Base-by-base conservation (phyloP, 768 basidiomycete genomes). In the Mycena chlorophos region DNA sequence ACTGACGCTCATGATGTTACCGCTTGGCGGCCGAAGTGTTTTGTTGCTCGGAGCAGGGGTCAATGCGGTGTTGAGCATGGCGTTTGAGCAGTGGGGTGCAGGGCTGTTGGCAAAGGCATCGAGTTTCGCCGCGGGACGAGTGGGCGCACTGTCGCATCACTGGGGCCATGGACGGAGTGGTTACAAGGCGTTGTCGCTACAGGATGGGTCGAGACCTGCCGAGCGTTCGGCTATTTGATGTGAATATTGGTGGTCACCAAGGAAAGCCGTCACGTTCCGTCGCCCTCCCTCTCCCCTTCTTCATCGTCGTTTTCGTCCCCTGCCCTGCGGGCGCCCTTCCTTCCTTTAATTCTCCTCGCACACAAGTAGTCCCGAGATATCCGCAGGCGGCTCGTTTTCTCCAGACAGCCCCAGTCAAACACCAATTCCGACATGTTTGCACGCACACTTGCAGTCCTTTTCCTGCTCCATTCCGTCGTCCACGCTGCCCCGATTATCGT, bases 61-160 rank as follows among this genome's bases (percentile, higher is more conserved):
- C 49, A 98, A 98, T 73, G 80, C 92, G 20, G 75, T 74, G 4
- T 63, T 84, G 20, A 93, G 89, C 10, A 73, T 89, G 67, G 78
- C 72, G 0, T 96, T 87, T 63, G 97, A 99, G 69, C 78, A 79
- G 50, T 93, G 87, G 86, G 83, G 81, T 3, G 75, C 84, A n/a
- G 78, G 75, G 50, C 67, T 71, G 17, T 77, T 91, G 27, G 82
- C 87, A 10, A 71, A 67, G n/a, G n/a, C n/a, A n/a, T n/a, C n/a
- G n/a, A n/a, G n/a, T n/a, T n/a, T n/a, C n/a, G 27, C 80, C 27
- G 72, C 89, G n/a, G 84, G 82, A 3, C 64, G 67, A 31, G 56
- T 83, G 85, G 86, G 3, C 89, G 91, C 69, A 71, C 79, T 52
- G 95, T 95, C 78, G 91, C 93, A 72, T 75, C 80, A 14, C 82